These are phyloP conservation scores for Sisymbrium irio DNA, from an alignment of 345 rosid genomes.

Conservation along the genomic window DNA sequence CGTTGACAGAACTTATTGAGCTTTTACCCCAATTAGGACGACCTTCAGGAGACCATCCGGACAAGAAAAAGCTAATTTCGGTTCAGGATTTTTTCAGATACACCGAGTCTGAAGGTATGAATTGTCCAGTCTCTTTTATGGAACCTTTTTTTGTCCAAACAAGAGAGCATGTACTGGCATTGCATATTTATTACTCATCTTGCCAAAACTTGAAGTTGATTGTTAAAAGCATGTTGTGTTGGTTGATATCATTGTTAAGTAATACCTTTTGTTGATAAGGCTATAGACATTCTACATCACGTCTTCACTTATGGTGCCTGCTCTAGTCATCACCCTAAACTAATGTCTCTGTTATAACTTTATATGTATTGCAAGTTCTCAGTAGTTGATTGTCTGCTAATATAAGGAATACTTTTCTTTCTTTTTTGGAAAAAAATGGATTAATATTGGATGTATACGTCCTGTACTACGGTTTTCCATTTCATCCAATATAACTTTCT, in stretches of 20 bases:
- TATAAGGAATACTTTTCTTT: neutral
- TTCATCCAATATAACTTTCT: constrained; percentile 3
- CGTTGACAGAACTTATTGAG: constrained; percentile 81
- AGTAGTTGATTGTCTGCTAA: neutral
- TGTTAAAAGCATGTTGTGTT: neutral
- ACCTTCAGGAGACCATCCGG: constrained; percentile 79
- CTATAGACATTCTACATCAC: neutral
- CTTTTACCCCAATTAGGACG: constrained; percentile 78
- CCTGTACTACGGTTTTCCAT: neutral
- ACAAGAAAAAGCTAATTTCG: constrained; percentile 88
- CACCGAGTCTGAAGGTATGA: constrained; percentile 93
- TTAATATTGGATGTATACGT: neutral
- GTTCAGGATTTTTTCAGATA: constrained; percentile 99
- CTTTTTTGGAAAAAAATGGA: constrained; percentile 2
- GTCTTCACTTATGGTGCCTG: neutral
- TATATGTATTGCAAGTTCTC: neutral
- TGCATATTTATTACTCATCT: constrained; percentile 1
- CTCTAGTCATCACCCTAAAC: constrained; percentile 1
- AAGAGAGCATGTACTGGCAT: neutral
- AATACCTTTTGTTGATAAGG: neutral
- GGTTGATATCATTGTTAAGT: constrained; percentile 7
- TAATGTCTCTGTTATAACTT: neutral
- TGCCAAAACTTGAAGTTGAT: constrained; percentile 7
- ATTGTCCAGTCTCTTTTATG: constrained; percentile 4
- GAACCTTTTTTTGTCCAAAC: neutral